Conservation (phyloP, 2,329 filamentous ascomycete species). For the Verruconis gallopava region DNA sequence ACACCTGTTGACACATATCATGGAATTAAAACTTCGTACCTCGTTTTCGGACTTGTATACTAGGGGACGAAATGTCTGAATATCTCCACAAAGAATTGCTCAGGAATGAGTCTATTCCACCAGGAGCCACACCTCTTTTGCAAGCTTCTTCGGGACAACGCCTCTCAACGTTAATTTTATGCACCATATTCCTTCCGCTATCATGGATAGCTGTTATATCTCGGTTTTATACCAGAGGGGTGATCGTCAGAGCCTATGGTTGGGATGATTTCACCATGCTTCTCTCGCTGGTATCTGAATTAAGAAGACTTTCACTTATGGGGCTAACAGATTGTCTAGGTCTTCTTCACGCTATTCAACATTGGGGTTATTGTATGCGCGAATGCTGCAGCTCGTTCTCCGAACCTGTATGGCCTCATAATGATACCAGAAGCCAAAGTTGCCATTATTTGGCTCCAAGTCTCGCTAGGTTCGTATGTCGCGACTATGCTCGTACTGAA, state of each 20-base stretch:
- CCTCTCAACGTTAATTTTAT: too few species aligned
- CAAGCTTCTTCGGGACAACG: too few species aligned
- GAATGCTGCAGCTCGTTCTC: constrained; percentile 9
- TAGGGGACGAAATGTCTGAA: too few species aligned
- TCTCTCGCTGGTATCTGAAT: constrained; percentile 23
- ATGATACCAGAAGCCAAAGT: constrained; percentile 20
- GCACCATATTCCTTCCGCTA: constrained; percentile 6
- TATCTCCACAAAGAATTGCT: too few species aligned
- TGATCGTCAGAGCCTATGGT: constrained; percentile 17
- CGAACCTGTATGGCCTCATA: constrained; percentile 13
- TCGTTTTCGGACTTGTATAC: too few species aligned
- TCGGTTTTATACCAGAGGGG: constrained; percentile 1
- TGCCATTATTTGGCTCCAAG: constrained; percentile 21
- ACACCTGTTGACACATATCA: too few species aligned
- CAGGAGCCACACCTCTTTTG: too few species aligned
- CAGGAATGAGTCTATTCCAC: too few species aligned
- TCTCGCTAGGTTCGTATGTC: constrained; percentile 27
- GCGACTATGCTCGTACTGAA: constrained; percentile 29
- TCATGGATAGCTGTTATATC: constrained; percentile 5
- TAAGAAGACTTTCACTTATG: neutral
- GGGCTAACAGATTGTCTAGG: constrained; percentile 13
- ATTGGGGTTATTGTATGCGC: constrained; percentile 15
- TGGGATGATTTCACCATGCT: constrained; percentile 32
- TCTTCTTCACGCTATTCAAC: constrained; percentile 23
- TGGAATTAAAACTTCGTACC: too few species aligned